These are phyloP conservation scores for Eragrostis nindensis DNA, from an alignment of 176 grass and related monocot genomes.

Conservation along the genomic window DNA sequence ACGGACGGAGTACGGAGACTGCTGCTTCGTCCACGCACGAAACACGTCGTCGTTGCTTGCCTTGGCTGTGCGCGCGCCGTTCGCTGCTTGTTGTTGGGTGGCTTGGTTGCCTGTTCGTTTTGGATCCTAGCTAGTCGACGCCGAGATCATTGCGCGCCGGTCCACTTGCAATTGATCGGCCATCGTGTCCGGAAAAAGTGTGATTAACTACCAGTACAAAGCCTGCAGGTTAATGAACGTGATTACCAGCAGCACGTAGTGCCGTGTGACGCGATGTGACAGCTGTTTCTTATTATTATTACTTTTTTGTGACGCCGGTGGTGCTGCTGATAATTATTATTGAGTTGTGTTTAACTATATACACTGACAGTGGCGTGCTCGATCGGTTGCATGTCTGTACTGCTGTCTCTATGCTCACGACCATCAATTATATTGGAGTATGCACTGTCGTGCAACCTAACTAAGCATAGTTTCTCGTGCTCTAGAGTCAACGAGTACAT, in stretches of 20 bases:
- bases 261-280: neutral
- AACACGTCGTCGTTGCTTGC: neutral
- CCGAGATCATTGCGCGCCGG: constrained; percentile 11
- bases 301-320: neutral
- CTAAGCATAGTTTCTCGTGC: neutral
- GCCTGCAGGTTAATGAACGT: neutral
- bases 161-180: neutral
- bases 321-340: neutral
- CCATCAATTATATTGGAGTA: neutral
- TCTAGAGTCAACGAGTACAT: neutral
- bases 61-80: no score
- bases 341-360: neutral
- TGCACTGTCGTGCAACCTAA: neutral
- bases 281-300: neutral
- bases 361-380: neutral
- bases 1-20: no score
- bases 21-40: neutral
- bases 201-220: neutral
- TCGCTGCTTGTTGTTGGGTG: neutral
- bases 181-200: constrained; percentile 15
- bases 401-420: neutral
- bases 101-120: neutral
- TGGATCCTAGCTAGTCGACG: neutral
- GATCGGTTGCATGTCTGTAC: neutral
- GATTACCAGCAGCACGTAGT: neutral